Conservation (phyloP, 805 yeast genomes). For the Myxozyma udenii region DNA sequence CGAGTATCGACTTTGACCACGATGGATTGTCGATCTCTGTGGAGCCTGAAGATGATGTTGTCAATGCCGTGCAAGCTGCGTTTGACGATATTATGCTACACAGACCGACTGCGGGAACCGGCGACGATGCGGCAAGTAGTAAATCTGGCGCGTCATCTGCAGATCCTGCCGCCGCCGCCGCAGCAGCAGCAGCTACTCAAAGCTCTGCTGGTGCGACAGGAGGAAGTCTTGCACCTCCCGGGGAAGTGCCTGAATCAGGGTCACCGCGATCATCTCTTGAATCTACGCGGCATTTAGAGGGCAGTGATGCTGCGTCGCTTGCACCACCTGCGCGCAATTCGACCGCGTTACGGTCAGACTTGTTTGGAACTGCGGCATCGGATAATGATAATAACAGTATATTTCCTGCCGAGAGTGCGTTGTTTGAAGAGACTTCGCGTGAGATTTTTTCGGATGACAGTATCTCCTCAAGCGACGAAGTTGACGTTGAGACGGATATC, state of each 20-base stretch:
- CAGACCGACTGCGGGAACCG: conserved; percentile 10
- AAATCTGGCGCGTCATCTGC: conserved; percentile 12
- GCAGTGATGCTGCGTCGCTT: conserved; percentile 3
- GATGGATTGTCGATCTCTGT: conserved; percentile 24
- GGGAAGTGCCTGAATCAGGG: neutral
- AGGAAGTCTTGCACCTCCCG: neutral
- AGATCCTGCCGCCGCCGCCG: neutral
- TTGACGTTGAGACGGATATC: conserved; percentile 33
- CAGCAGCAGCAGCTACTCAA: neutral
- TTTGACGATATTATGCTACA: conserved; percentile 50
- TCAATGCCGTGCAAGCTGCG: conserved; percentile 66
- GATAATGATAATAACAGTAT: conserved; percentile 18
- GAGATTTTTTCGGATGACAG: conserved; percentile 31
- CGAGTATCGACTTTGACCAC: conserved; percentile 16
- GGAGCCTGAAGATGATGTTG: conserved; percentile 39
- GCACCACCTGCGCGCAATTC: conserved; percentile 1
- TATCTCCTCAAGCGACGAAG: conserved; percentile 32
- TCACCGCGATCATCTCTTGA: conserved; percentile 23
- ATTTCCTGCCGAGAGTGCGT: conserved; percentile 24
- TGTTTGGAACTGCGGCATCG: conserved; percentile 19
- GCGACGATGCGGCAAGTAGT: conserved; percentile 24
- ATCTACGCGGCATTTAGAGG: conserved; percentile 3
- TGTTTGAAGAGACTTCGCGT: conserved; percentile 29
- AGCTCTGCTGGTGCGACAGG: conserved; percentile 9
- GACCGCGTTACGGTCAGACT: conserved; percentile 18